These are phyloP conservation scores for Scorias spongiosa DNA, from an alignment of 2,329 filamentous ascomycete species.

Conservation along the genomic window DNA sequence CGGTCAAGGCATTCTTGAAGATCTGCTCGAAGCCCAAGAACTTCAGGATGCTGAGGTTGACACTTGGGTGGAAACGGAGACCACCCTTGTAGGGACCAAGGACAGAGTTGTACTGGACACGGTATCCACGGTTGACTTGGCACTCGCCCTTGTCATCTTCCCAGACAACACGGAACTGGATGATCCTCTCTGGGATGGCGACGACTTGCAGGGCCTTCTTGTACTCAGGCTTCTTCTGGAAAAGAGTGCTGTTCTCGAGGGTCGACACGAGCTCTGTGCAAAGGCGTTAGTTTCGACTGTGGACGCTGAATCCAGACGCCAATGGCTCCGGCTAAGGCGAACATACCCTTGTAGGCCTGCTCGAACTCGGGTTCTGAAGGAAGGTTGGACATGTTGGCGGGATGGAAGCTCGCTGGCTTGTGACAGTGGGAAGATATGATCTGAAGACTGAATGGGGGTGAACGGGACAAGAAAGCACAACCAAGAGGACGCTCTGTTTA, in stretches of 20 bases:
- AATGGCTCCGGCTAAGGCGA: not conserved
- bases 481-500: too few species aligned
- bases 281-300: too few species aligned
- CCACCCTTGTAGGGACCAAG: constrained; percentile 97
- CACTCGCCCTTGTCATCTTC: constrained; percentile 81
- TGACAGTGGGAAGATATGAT: not conserved
- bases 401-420: not conserved
- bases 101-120: constrained; percentile 96
- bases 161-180: constrained; percentile 97
- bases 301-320: too few species aligned
- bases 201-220: constrained; percentile 75
- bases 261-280: constrained; percentile 75
- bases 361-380: constrained; percentile 90
- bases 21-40: constrained; percentile 99
- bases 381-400: constrained; percentile 8
- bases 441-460: not conserved
- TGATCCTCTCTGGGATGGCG: constrained; percentile 82
- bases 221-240: constrained; percentile 90
- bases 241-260: constrained; percentile 84
- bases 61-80: constrained; percentile 81
- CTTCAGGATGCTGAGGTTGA: constrained; percentile 69
- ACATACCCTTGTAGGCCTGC: constrained; percentile 87
- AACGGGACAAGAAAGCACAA: too few species aligned
- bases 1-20: constrained; percentile 98
- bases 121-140: constrained; percentile 87